phyloP scores from a whole-genome alignment of 2,329 filamentous ascomycete species.

The Aspergillus phoenicis region DNA sequence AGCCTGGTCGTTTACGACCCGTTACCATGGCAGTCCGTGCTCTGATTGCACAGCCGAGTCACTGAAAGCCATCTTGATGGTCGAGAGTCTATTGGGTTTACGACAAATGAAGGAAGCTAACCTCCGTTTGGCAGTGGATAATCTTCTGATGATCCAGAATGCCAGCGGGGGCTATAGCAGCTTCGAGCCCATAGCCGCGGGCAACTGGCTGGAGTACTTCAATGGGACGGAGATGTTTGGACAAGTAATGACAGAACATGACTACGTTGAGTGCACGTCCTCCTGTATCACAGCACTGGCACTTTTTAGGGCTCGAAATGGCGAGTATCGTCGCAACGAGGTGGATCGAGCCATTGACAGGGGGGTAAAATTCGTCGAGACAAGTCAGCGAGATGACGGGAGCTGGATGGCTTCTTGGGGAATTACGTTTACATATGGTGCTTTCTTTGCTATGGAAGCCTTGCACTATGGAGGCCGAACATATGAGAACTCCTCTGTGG shows the following conservation, averaged over 20 bases:
- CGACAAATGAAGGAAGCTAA: background rate
- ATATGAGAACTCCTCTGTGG: conserved; percentile 1
- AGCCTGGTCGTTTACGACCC: conserved; percentile 14
- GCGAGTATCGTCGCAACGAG: background rate
- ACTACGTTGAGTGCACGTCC: conserved; percentile 14
- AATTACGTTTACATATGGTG: conserved; percentile 13
- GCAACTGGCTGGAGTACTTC: conserved; percentile 8
- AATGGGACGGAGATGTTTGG: conserved; percentile 17
- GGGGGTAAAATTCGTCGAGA: background rate
- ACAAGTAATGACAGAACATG: conserved; percentile 15
- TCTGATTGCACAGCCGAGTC: conserved; percentile 14
- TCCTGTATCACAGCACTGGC: conserved; percentile 7
- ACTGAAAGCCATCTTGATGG: conserved; percentile 12
- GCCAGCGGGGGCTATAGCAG: conserved; percentile 10
- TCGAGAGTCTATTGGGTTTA: background rate
- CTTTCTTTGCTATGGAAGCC: conserved; percentile 16
- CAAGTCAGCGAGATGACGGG: conserved; percentile 5
- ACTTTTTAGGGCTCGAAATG: conserved; percentile 1
- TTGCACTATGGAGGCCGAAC: conserved; percentile 4
- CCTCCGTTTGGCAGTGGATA: conserved; percentile 9
- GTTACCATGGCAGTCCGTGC: conserved; percentile 8
- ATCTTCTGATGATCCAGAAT: conserved; percentile 12
- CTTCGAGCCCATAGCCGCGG: conserved; percentile 10
- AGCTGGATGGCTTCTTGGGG: conserved; percentile 17
- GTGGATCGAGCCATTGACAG: background rate